Conservation (phyloP, 2,329 filamentous ascomycete genomes). For the Aspergillus uvarum region DNA sequence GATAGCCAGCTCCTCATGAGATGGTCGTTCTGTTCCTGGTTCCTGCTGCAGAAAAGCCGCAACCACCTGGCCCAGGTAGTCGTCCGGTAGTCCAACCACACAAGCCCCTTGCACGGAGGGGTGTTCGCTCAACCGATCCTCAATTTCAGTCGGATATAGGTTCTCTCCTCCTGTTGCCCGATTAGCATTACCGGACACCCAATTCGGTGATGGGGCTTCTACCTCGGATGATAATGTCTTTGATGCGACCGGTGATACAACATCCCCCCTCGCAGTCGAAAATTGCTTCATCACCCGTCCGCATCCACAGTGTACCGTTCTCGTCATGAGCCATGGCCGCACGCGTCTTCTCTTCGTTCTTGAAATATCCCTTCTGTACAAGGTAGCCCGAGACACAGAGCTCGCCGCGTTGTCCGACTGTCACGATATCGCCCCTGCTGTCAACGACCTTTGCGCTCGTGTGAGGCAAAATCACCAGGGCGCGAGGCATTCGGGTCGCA, state of each 20-base stretch:
- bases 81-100: constrained; percentile 60
- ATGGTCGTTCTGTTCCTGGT: too few species aligned
- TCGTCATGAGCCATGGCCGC: constrained; percentile 67
- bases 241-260: constrained; percentile 69
- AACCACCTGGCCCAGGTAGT: constrained; percentile 40
- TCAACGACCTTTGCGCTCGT: constrained; percentile 67
- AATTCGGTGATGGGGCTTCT: constrained; percentile 29
- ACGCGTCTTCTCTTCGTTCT: constrained; percentile 48
- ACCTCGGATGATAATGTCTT: constrained; percentile 73
- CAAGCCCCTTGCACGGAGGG: constrained; percentile 57
- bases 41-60: neutral
- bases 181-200: too few species aligned
- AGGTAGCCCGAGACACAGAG: constrained; percentile 72
- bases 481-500: neutral
- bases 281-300: constrained; percentile 58
- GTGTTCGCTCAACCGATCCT: constrained; percentile 63
- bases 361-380: constrained; percentile 53
- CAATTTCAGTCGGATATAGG: constrained; percentile 67
- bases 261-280: constrained; percentile 61
- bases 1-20: too few species aligned
- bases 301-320: constrained; percentile 55
- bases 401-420: constrained; percentile 64
- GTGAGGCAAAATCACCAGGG: neutral
- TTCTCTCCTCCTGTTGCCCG: constrained; percentile 56
- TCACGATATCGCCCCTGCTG: constrained; percentile 49